These are phyloP conservation scores for Coffea humblotiana DNA, from an alignment of 305 asterid species.

Conservation along the genomic window DNA sequence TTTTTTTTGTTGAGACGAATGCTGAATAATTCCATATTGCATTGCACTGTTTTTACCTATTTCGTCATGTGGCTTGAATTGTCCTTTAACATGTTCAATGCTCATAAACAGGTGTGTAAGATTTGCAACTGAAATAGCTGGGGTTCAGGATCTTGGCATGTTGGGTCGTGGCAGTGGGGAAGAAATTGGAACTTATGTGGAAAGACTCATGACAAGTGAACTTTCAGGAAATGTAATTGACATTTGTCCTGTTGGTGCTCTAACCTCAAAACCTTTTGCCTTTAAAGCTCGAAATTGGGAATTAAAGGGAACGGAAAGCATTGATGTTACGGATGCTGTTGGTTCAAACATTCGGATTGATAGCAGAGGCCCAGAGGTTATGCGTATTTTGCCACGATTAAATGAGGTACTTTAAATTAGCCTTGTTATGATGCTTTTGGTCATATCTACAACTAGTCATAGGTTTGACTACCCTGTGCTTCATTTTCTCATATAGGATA, in stretches of 20 bases:
- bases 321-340: constrained; percentile 97
- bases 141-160: constrained; percentile 95
- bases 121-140: constrained; percentile 95
- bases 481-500: constrained; percentile 56
- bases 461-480: constrained; percentile 15
- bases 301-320: constrained; percentile 94
- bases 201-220: constrained; percentile 95
- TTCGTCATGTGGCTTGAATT: not conserved
- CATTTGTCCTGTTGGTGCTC: constrained; percentile 99
- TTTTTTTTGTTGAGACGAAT: not conserved
- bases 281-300: constrained; percentile 99
- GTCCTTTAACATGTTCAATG: constrained; percentile 27
- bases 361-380: constrained; percentile 98
- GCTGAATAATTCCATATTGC: not conserved
- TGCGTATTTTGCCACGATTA: constrained; percentile 86
- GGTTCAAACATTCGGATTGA: constrained; percentile 97
- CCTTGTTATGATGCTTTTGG: not conserved
- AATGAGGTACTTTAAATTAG: constrained; percentile 65
- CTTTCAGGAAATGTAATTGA: constrained; percentile 96
- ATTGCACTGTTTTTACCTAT: not conserved
- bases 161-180: constrained; percentile 99
- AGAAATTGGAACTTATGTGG: constrained; percentile 99
- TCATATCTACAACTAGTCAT: not conserved
- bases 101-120: constrained; percentile 78
- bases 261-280: constrained; percentile 97